A percentile compares a stretch with the other conserved stretches of the same genome.
phyloP scores from a whole-genome alignment of 768 basidiomycete genomes.

The Exidia glandulosa region DNA sequence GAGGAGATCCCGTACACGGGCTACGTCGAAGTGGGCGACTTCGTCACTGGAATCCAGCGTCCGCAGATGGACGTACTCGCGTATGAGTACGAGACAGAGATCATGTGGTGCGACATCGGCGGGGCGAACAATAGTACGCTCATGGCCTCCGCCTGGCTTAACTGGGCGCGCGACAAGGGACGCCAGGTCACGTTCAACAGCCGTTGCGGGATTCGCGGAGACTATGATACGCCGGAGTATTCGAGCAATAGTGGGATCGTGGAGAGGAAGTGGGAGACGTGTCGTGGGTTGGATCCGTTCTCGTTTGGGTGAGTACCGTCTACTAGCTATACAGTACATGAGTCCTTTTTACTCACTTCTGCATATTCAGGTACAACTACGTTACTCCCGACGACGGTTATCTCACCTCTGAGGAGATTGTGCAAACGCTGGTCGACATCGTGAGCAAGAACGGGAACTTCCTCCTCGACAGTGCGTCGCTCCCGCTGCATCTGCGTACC shows the following conservation, averaged over 20 bases:
- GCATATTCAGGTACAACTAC: conserved; percentile 31
- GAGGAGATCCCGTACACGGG: conserved; percentile 41
- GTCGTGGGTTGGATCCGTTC: conserved; percentile 31
- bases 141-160: conserved; percentile 9
- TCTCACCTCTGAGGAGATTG: conserved; percentile 18
- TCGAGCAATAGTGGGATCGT: conserved; percentile 35
- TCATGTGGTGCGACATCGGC: conserved; percentile 50
- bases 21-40: conserved; percentile 35
- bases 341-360: no score
- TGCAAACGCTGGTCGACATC: conserved; percentile 43
- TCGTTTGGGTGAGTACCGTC: not conserved
- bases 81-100: conserved; percentile 36
- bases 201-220: conserved; percentile 9
- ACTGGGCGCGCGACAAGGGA: conserved; percentile 9
- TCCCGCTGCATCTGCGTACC: not conserved
- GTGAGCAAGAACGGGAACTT: conserved; percentile 54
- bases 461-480: not conserved
- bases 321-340: no score
- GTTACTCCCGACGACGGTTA: conserved; percentile 20
- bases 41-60: conserved; percentile 37
- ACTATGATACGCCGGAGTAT: conserved; percentile 12
- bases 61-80: conserved; percentile 42
- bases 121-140: conserved; percentile 6
- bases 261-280: conserved; percentile 43
- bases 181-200: conserved; percentile 11